Conservation (phyloP, 768 basidiomycete genomes). For the Porphyrellus cyaneotinctus region DNA sequence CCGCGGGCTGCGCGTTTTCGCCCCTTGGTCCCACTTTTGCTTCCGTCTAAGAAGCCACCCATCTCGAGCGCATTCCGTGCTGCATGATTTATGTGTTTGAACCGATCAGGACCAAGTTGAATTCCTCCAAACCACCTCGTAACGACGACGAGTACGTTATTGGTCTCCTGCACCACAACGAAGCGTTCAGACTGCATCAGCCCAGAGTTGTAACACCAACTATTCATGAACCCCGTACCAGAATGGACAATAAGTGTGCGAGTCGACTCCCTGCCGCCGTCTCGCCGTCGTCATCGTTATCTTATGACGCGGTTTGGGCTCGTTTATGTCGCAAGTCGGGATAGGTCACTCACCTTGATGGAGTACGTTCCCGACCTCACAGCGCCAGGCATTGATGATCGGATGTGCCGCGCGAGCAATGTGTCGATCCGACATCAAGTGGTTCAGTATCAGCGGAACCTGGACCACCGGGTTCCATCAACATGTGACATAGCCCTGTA, state of each 20-base stretch:
- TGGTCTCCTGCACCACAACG: constrained; percentile 52
- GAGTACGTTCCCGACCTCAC: constrained; percentile 58
- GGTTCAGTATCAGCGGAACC: constrained; percentile 64
- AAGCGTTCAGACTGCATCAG: neutral
- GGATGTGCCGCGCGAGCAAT: constrained; percentile 77
- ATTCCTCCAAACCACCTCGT: constrained; percentile 93
- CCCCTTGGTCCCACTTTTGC: constrained; percentile 21
- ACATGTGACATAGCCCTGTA: neutral
- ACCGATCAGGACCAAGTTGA: constrained; percentile 83
- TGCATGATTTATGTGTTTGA: constrained; percentile 93
- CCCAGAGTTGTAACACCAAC: neutral
- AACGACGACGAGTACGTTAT: constrained; percentile 85
- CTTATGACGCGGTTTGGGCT: constrained; percentile 35
- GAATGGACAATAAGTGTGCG: constrained; percentile 85
- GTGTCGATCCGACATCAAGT: constrained; percentile 66
- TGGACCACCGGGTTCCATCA: constrained; percentile 24
- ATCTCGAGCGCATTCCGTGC: constrained; percentile 86
- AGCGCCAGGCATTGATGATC: constrained; percentile 80
- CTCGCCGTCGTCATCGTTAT: constrained; percentile 95
- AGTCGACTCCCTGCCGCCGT: constrained; percentile 87
- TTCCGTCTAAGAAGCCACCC: constrained; percentile 72
- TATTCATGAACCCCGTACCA: constrained; percentile 43
- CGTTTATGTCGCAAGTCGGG: neutral
- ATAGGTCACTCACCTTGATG: constrained; percentile 59
- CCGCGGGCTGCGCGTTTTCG: constrained; percentile 16